Conservation (phyloP, 257 asterid genomes). For the Plantago ovata region DNA sequence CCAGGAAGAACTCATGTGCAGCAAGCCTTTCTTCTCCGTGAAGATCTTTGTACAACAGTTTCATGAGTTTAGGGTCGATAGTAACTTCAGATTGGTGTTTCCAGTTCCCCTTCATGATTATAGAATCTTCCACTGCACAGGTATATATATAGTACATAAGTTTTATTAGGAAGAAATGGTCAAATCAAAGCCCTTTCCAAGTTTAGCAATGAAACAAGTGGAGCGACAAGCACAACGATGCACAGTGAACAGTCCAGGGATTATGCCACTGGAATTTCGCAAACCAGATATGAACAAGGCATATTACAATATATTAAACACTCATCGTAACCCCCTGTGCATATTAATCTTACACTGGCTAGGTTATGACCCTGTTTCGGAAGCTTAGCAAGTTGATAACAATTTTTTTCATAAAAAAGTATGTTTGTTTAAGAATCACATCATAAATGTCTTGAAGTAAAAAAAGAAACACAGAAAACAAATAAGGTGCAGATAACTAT, state of each 20-base stretch:
- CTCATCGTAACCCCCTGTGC: too few relatives aligned
- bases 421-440: slow-evolving; percentile 1
- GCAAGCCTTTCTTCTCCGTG: slow-evolving; percentile 65
- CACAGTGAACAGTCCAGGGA: neutral
- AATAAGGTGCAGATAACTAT: slow-evolving; percentile 2
- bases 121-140: slow-evolving; percentile 43
- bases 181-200: slow-evolving; percentile 2
- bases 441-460: neutral
- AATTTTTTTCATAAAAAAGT: neutral
- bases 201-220: slow-evolving; percentile 2
- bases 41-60: slow-evolving; percentile 60
- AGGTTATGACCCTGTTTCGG: neutral
- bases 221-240: neutral
- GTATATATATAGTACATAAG: slow-evolving; percentile 2
- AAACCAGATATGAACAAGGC: slow-evolving; percentile 2
- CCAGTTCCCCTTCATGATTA: slow-evolving; percentile 49
- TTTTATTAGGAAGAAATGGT: neutral
- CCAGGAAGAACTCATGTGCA: slow-evolving; percentile 79
- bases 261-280: neutral
- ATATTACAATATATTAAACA: too few relatives aligned
- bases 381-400: slow-evolving; percentile 10
- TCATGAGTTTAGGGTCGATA: slow-evolving; percentile 66
- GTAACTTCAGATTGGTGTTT: slow-evolving; percentile 65
- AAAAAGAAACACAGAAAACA: neutral
- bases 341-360: neutral